Conservation (phyloP, 495 filamentous ascomycete genomes). For the Lichina pygmaea region DNA sequence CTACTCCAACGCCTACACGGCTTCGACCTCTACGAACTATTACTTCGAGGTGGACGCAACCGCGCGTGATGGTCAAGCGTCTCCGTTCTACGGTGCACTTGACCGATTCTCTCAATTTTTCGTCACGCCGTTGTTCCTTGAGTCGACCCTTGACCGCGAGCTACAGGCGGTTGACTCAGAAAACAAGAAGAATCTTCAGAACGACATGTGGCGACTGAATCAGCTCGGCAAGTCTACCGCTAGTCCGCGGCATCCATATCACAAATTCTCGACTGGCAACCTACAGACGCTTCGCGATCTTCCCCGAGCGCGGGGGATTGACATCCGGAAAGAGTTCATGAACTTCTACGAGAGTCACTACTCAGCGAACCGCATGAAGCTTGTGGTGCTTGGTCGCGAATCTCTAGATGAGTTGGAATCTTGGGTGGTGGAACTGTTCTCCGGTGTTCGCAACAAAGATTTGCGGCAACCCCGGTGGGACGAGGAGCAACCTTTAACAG, state of each 20-base stretch:
- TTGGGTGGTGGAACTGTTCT: conserved; percentile 77
- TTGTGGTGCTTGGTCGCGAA: conserved; percentile 75
- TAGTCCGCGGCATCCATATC: conserved; percentile 77
- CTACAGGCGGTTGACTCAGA: conserved; percentile 87
- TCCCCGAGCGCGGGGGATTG: conserved; percentile 56
- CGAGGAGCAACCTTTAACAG: conserved; percentile 35
- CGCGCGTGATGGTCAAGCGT: conserved; percentile 14
- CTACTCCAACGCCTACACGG: conserved; percentile 85
- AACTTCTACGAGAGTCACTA: conserved; percentile 77
- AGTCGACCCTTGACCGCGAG: conserved; percentile 75
- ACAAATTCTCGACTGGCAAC: conserved; percentile 89
- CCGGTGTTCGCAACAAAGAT: conserved; percentile 61
- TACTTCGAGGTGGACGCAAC: conserved; percentile 83
- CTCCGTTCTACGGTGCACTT: conserved; percentile 67
- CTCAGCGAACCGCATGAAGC: conserved; percentile 89
- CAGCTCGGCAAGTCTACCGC: conserved; percentile 80
- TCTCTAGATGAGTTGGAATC: conserved; percentile 63
- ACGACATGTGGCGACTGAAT: conserved; percentile 73
- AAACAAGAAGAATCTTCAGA: conserved; percentile 98
- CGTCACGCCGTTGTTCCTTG: conserved; percentile 69
- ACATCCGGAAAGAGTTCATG: conserved; percentile 84
- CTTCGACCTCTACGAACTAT: conserved; percentile 83
- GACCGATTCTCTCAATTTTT: conserved; percentile 98
- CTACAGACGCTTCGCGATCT: conserved; percentile 67
- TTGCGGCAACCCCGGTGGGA: conserved; percentile 64